Evolutionary conservation across 305 asterid genomes (phyloP).

Genomic region (Solanum hybrid): DNA sequence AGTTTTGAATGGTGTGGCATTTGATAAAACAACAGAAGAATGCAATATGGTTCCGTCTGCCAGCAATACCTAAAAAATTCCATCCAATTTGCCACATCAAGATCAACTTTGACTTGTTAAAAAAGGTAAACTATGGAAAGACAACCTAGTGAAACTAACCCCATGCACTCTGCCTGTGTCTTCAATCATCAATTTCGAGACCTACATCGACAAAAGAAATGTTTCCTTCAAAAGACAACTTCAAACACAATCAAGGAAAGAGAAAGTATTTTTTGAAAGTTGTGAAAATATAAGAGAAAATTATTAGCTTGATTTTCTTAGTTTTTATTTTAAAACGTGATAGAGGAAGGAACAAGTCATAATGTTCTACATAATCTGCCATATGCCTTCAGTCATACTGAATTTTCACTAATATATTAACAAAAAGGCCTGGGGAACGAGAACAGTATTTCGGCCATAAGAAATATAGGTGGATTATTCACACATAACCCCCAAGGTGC

Average conservation of each 20-base stretch:
- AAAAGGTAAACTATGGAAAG: not conserved
- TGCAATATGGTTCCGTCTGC: constrained; percentile 65
- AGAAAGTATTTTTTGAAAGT: not conserved
- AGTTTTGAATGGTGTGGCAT: constrained; percentile 95
- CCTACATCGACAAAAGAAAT: constrained; percentile 30
- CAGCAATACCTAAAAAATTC: constrained; percentile 56
- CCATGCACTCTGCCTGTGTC: constrained; percentile 63
- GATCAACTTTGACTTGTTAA: not conserved
- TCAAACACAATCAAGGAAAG: not conserved
- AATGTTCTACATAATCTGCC: not conserved
- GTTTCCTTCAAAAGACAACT: not conserved
- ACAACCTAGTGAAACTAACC: constrained; percentile 30
- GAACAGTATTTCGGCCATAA: not conserved
- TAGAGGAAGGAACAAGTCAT: not conserved
- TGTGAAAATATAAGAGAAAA: not conserved
- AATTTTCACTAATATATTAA: not conserved
- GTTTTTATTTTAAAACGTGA: not conserved
- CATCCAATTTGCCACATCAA: constrained; percentile 13
- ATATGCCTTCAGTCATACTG: not conserved
- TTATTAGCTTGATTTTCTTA: not conserved
- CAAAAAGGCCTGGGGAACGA: not conserved
- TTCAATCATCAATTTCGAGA: constrained; percentile 48
- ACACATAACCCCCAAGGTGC: not conserved
- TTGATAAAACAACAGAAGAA: constrained; percentile 80
- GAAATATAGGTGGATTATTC: not conserved